Conservation (phyloP, 2,329 filamentous ascomycete species). For the Xylariaceae sp. region DNA sequence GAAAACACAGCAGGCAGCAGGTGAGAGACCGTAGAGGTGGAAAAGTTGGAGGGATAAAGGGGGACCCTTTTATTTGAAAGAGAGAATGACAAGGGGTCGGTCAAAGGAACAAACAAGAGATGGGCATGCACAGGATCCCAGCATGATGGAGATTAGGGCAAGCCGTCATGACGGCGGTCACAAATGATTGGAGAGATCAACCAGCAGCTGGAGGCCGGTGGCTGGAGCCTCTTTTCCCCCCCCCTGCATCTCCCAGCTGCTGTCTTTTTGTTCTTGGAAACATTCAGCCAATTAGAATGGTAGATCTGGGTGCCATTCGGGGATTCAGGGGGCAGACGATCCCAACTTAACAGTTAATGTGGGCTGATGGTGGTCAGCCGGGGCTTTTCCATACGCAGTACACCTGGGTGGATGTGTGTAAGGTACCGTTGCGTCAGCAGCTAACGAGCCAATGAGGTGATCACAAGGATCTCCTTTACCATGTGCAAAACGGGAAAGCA, state of each 20-base stretch:
- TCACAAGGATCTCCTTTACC: neutral
- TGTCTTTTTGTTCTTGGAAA: slow-evolving; percentile 12
- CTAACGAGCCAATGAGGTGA: neutral
- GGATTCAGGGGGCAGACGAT: neutral
- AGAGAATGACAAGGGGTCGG: neutral
- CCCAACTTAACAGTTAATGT: slow-evolving; percentile 15
- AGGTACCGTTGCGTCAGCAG: neutral
- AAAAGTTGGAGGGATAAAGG: slow-evolving; percentile 23
- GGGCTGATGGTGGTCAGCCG: slow-evolving; percentile 2
- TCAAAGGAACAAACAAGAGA: neutral
- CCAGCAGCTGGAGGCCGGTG: slow-evolving; percentile 8
- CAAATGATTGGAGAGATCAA: slow-evolving; percentile 17
- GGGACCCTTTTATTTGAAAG: slow-evolving; percentile 24
- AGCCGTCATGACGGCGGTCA: neutral
- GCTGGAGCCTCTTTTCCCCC: slow-evolving; percentile 5
- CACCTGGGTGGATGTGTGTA: neutral
- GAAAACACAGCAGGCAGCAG: slow-evolving; percentile 21
- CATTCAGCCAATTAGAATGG: slow-evolving; percentile 8
- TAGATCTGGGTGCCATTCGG: neutral
- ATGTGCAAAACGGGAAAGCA: neutral
- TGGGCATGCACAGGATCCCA: neutral
- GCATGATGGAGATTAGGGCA: neutral
- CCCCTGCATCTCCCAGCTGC: neutral
- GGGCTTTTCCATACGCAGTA: too few species aligned
- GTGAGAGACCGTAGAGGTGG: slow-evolving; percentile 6